Evolutionary conservation across 73 alveolate species (phyloP), one percentile per base, ranked within the genome.

Genomic region (Uronychia setigera): DNA sequence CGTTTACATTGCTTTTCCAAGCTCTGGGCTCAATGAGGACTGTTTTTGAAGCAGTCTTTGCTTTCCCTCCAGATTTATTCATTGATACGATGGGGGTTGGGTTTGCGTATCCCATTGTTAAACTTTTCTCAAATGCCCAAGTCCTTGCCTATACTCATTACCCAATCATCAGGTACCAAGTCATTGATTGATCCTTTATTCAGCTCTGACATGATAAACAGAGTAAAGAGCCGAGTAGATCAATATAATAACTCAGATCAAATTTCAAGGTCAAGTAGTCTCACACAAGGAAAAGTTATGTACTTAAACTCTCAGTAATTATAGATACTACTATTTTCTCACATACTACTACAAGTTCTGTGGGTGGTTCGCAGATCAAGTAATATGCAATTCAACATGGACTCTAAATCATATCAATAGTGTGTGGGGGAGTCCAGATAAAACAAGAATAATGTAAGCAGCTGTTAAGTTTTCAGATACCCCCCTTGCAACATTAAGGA

Each of bases 1-100:
- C 85, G 32, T 91, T 86, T 86, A 97, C 99, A 29, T 80, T 98
- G 88, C 60, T 98, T 26, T 91, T 93, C 78, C 98, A 98, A 94
- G 95, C 96, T 29, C 57, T 88, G 60, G 98, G 97, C 19, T 92
- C 93, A 76, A 88, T 94, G 34, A 77, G 57, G 75, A 92, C 91
- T 33, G 94, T 83, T 29, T 88, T 96, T 81, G 98, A 95, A 87
- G 96, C 97, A 30, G 58, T 95, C 34, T 78, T 91, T 58, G 92
- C 91, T 46, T 88, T 84, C 80, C 97, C 93, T 33, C 97, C 99
- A 25, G 99, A 95, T 82, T 87, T 95, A 57, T 95, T 89, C 92
- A 82, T 96, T 28, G 99, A 97, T 92, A 92, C 99, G 0, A 97
- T 96, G 91, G 99, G 99, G 32, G 94, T 92, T 31, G 98, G 98